phyloP scores from a whole-genome alignment of 164 flowering plant species.

The Kalanchoe fedtschenkoi region DNA sequence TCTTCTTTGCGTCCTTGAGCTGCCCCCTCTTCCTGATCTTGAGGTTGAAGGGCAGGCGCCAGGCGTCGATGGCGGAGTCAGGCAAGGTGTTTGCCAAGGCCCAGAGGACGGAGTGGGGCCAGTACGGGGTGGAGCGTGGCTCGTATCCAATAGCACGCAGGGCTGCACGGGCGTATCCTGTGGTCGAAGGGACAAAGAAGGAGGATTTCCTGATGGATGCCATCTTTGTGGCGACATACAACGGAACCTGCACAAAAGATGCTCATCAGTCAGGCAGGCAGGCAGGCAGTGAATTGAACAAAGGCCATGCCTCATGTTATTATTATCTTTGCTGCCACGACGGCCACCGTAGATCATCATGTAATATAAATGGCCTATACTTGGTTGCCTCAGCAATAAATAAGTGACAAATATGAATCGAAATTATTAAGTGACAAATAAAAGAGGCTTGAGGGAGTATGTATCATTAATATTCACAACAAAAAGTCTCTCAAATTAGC shows the following conservation, averaged over 20 bases:
- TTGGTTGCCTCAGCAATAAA: too few relatives aligned
- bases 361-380: too few relatives aligned
- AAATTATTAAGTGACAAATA: too few relatives aligned
- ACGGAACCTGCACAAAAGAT: slow-evolving; percentile 49
- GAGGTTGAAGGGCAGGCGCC: slow-evolving; percentile 56
- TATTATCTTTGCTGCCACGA: too few relatives aligned
- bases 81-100: slow-evolving; percentile 36
- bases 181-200: slow-evolving; percentile 77
- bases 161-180: slow-evolving; percentile 74
- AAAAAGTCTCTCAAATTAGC: too few relatives aligned
- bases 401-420: too few relatives aligned
- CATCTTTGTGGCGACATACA: slow-evolving; percentile 94
- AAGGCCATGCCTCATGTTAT: too few relatives aligned
- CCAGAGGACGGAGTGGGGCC: slow-evolving; percentile 84
- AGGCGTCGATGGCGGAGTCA: slow-evolving; percentile 44
- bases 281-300: too few relatives aligned
- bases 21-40: slow-evolving; percentile 61
- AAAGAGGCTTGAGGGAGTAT: too few relatives aligned
- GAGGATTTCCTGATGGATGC: slow-evolving; percentile 74
- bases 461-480: too few relatives aligned
- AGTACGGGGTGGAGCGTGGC: slow-evolving; percentile 89
- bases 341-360: too few relatives aligned
- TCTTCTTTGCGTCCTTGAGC: slow-evolving; percentile 38
- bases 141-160: slow-evolving; percentile 79
- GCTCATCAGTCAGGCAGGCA: neutral